Percentiles rank a stretch among this genome's conserved stretches.
These are phyloP conservation scores for Laburnicola sp. DNA, from an alignment of 2,329 filamentous ascomycete genomes.

Conservation along the genomic window DNA sequence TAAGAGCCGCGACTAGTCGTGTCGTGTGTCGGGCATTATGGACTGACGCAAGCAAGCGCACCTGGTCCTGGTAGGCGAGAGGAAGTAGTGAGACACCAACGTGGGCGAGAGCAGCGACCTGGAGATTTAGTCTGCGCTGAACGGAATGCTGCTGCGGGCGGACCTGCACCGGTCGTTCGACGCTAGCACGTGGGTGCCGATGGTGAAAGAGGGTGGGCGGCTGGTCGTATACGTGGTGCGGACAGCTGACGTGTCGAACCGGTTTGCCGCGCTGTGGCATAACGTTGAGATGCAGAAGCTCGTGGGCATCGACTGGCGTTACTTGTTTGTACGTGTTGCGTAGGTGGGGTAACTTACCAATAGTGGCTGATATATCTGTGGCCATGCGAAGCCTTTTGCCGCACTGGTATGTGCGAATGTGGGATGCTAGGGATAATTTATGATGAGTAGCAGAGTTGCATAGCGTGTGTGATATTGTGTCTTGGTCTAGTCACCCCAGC, in stretches of 20 bases:
- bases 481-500: background rate
- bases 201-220: too few relatives aligned
- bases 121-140: slow-evolving; percentile 14
- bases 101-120: background rate
- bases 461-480: background rate
- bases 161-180: background rate
- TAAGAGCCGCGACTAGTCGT: too few relatives aligned
- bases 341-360: background rate
- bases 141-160: slow-evolving; percentile 9
- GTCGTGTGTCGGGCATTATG: too few relatives aligned
- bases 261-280: slow-evolving; percentile 13
- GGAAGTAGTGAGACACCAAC: background rate
- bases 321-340: slow-evolving; percentile 14
- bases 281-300: slow-evolving; percentile 15
- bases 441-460: background rate
- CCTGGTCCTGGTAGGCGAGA: background rate
- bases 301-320: slow-evolving; percentile 13
- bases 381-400: background rate
- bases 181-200: too few relatives aligned
- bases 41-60: too few relatives aligned
- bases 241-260: slow-evolving; percentile 13
- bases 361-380: slow-evolving; percentile 3
- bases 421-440: slow-evolving; percentile 3
- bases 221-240: slow-evolving; percentile 12
- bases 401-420: background rate